Conservation (phyloP, 2,329 filamentous ascomycete genomes). For the Mollisia scopiformis region DNA sequence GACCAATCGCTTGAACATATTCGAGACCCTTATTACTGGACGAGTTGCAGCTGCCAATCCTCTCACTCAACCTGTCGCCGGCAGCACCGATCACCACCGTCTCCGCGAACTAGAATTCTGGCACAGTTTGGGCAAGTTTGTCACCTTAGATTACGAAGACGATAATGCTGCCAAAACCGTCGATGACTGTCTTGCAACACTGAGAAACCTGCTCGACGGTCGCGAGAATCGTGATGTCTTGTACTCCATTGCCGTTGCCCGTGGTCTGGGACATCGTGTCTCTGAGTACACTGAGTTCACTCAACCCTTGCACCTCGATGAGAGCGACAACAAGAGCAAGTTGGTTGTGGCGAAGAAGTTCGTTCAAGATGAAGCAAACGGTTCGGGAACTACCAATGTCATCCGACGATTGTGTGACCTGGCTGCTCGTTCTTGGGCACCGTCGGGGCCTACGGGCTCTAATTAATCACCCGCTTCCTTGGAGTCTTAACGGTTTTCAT, state of each 20-base stretch:
- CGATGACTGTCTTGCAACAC: slow-evolving; percentile 65
- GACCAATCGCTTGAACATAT: slow-evolving; percentile 70
- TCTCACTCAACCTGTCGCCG: slow-evolving; percentile 53
- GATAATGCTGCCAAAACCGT: slow-evolving; percentile 58
- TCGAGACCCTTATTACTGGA: slow-evolving; percentile 78
- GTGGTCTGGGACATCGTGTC: slow-evolving; percentile 71
- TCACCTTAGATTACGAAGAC: slow-evolving; percentile 66
- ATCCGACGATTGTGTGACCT: slow-evolving; percentile 72
- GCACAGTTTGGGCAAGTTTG: slow-evolving; percentile 75
- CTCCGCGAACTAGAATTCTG: slow-evolving; percentile 78
- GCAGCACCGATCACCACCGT: slow-evolving; percentile 55
- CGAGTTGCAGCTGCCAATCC: slow-evolving; percentile 64
- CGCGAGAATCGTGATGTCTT: slow-evolving; percentile 88
- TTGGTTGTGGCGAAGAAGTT: slow-evolving; percentile 72
- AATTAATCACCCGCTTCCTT: slow-evolving; percentile 3
- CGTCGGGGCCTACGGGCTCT: slow-evolving; percentile 16
- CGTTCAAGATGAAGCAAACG: slow-evolving; percentile 65
- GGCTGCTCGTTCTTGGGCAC: slow-evolving; percentile 50
- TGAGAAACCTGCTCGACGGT: slow-evolving; percentile 74
- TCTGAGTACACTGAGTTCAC: slow-evolving; percentile 60
- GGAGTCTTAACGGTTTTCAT: slow-evolving; percentile 17
- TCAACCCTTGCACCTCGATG: slow-evolving; percentile 63
- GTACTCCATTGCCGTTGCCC: slow-evolving; percentile 83
- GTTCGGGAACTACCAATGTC: slow-evolving; percentile 75
- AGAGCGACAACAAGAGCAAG: slow-evolving; percentile 67